Evolutionary conservation across 345 rosid species (phyloP).

Genomic region (Hirschfeldia incana): DNA sequence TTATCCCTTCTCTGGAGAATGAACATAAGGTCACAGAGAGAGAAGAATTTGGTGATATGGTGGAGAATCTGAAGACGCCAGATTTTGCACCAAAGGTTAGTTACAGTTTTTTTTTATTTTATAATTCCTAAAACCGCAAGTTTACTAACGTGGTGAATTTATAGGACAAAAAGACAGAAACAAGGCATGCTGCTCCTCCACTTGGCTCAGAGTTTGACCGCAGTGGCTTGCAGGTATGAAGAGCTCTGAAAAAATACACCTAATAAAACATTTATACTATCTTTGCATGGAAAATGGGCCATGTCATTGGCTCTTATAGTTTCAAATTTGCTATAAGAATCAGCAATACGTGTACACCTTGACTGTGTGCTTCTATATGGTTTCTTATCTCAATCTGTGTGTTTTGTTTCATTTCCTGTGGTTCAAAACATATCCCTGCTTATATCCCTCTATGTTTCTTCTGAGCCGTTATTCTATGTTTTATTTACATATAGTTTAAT

Average conservation of each 20-base stretch:
- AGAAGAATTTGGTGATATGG: constrained; percentile 63
- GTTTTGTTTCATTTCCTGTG: constrained; percentile 9
- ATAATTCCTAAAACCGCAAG: background rate
- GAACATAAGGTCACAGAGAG: constrained; percentile 57
- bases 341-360: background rate
- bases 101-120: constrained; percentile 35
- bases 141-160: constrained; percentile 31
- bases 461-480: background rate
- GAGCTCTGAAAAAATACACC: constrained; percentile 2
- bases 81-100: constrained; percentile 54
- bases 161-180: constrained; percentile 61
- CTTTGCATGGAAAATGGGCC: background rate
- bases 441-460: constrained; percentile 1
- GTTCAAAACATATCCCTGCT: background rate
- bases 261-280: constrained; percentile 6
- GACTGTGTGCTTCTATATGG: constrained; percentile 8
- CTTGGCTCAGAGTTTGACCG: constrained; percentile 63
- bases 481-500: background rate
- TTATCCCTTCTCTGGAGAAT: constrained; percentile 36
- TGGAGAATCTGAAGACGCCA: constrained; percentile 54
- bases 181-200: constrained; percentile 54
- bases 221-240: constrained; percentile 72
- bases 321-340: constrained; percentile 5
- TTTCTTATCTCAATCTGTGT: constrained; percentile 1
- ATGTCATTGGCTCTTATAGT: constrained; percentile 4